Conservation (phyloP, 139 green algal genomes). For the Micractinium conductrix region DNA sequence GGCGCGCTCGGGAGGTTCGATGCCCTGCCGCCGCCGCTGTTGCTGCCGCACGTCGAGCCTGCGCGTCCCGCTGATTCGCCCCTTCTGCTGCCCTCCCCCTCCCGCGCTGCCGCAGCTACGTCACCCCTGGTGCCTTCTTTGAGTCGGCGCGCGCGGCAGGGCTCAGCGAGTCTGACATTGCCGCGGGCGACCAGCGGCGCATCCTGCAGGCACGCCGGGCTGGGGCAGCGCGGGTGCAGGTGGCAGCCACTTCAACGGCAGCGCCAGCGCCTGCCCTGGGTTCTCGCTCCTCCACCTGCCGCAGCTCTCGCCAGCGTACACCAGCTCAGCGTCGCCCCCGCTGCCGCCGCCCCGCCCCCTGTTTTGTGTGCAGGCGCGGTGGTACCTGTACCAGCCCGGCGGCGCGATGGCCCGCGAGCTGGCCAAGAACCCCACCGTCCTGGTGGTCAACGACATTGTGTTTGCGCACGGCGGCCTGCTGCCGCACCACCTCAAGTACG, state of each 20-base stretch:
- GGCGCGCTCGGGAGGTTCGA: not conserved
- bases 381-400: slow-evolving; percentile 81
- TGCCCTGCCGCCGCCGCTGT: not conserved
- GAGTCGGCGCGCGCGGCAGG: slow-evolving; percentile 83
- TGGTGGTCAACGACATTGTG: slow-evolving; percentile 91
- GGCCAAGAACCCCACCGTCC: slow-evolving; percentile 87
- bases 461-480: slow-evolving; percentile 94
- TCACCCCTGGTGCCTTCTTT: slow-evolving; percentile 83
- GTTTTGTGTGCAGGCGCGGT: slow-evolving; percentile 42
- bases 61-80: no score
- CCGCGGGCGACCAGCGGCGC: slow-evolving; percentile 49
- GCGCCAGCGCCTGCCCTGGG: no score
- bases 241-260: no score
- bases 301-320: no score
- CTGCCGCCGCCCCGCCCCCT: no score
- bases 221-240: no score
- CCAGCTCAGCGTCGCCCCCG: no score
- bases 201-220: slow-evolving; percentile 47
- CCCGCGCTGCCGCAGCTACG: slow-evolving; percentile 68
- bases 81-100: not conserved
- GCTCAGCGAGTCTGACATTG: slow-evolving; percentile 63
- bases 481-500: slow-evolving; percentile 72
- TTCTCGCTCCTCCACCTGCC: no score
- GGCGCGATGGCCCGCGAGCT: slow-evolving; percentile 84
- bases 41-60: not conserved